These are phyloP conservation scores for Musa itinerans DNA, from an alignment of 176 grass and related monocot species.

Conservation along the genomic window DNA sequence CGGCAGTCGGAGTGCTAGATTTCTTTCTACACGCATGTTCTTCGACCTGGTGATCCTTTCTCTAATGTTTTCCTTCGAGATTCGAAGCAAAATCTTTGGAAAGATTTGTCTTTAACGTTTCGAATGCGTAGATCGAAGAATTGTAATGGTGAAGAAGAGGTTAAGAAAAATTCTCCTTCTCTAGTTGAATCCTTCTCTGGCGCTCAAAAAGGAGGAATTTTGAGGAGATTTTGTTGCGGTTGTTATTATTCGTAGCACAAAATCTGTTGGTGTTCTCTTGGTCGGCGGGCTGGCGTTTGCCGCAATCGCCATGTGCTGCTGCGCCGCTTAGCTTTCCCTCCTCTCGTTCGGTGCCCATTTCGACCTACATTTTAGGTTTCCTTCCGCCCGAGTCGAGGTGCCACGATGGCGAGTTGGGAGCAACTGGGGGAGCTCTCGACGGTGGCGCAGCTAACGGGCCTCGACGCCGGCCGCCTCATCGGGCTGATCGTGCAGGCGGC, in stretches of 20 bases:
- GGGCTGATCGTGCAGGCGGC: conserved; percentile 21
- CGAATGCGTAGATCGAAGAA: no score
- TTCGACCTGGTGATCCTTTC: not conserved
- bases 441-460: conserved; percentile 25
- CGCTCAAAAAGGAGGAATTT: not conserved
- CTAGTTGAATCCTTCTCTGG: not conserved
- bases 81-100: not conserved
- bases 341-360: not conserved
- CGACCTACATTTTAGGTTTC: conserved; percentile 3
- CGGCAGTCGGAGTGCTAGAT: not conserved
- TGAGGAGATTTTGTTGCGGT: not conserved
- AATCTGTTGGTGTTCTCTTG: not conserved
- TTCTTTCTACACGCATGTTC: not conserved
- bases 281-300: not conserved
- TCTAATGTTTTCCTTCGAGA: not conserved
- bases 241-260: not conserved
- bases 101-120: not conserved
- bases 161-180: not conserved
- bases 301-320: not conserved
- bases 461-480: conserved; percentile 37
- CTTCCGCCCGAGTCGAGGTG: not conserved
- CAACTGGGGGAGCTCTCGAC: conserved; percentile 18
- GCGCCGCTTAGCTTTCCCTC: not conserved
- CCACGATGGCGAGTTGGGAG: conserved; percentile 9
- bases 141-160: not conserved